Conservation (phyloP, 805 yeast species). For the Saturnispora besseyi region DNA sequence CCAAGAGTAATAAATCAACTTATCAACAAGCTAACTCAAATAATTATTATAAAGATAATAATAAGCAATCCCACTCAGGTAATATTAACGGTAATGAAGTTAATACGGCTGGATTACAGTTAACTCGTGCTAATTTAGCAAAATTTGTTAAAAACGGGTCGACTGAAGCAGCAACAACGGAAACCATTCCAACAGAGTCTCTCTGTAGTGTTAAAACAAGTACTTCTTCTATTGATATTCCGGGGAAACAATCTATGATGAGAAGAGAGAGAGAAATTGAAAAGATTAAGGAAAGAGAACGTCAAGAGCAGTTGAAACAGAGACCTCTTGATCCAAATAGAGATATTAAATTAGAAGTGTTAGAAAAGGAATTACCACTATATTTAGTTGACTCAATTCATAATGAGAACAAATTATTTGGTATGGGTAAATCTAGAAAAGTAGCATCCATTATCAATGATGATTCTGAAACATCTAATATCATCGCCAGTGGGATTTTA, state of each 20-base stretch:
- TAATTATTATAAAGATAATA: not conserved
- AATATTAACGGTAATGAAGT: not conserved
- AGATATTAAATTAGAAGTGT: constrained; percentile 13
- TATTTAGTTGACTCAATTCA: constrained; percentile 24
- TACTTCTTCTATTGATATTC: constrained; percentile 25
- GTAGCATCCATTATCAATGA: not conserved
- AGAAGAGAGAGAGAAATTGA: constrained; percentile 8
- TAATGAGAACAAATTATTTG: constrained; percentile 21
- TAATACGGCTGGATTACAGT: not conserved
- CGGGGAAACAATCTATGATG: constrained; percentile 13
- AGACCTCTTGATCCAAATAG: not conserved
- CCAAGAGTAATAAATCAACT: constrained; percentile 23
- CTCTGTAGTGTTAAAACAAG: constrained; percentile 23
- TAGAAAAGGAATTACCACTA: constrained; percentile 23
- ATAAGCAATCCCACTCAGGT: not conserved
- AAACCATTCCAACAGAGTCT: constrained; percentile 10
- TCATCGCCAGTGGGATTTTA: constrained; percentile 25
- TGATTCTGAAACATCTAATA: constrained; percentile 7
- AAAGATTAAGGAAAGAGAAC: constrained; percentile 4
- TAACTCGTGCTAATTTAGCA: constrained; percentile 12
- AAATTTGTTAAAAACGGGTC: constrained; percentile 1
- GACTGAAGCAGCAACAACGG: not conserved
- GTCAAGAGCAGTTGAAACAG: not conserved
- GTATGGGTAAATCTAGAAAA: not conserved
- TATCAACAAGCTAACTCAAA: not conserved